Conservation (phyloP, 345 rosid species). For the Cardamine chenopodiifolia region DNA sequence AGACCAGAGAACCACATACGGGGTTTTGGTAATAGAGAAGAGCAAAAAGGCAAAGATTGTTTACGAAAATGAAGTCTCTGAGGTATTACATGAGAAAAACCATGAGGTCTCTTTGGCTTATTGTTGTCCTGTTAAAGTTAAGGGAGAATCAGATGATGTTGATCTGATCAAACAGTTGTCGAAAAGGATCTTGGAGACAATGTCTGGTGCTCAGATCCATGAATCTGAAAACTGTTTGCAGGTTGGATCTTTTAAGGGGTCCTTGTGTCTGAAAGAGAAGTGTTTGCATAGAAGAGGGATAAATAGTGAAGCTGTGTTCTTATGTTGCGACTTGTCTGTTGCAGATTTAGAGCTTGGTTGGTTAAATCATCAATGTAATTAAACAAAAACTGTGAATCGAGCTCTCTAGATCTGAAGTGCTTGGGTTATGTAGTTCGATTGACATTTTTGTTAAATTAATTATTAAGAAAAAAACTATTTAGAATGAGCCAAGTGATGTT, state of each 20-base stretch:
- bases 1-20: conserved; percentile 69
- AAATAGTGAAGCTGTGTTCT: conserved; percentile 41
- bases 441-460: neutral
- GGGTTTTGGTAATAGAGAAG: conserved; percentile 59
- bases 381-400: conserved; percentile 13
- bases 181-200: conserved; percentile 41
- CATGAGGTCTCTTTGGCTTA: conserved; percentile 56
- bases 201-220: conserved; percentile 49
- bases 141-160: conserved; percentile 34
- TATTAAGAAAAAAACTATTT: too few relatives aligned
- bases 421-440: neutral
- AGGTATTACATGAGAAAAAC: conserved; percentile 51
- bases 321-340: conserved; percentile 77
- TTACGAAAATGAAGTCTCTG: conserved; percentile 74
- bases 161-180: conserved; percentile 47
- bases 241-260: conserved; percentile 56
- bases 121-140: conserved; percentile 56
- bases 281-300: conserved; percentile 58
- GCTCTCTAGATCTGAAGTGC: neutral
- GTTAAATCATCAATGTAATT: conserved; percentile 54
- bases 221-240: conserved; percentile 54
- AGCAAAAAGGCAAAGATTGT: conserved; percentile 61
- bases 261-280: conserved; percentile 53
- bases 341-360: conserved; percentile 73
- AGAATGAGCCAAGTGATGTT: too few relatives aligned